phyloP scores from a whole-genome alignment of 208 protist species.

The Leptomonas pyrrhocoris region DNA sequence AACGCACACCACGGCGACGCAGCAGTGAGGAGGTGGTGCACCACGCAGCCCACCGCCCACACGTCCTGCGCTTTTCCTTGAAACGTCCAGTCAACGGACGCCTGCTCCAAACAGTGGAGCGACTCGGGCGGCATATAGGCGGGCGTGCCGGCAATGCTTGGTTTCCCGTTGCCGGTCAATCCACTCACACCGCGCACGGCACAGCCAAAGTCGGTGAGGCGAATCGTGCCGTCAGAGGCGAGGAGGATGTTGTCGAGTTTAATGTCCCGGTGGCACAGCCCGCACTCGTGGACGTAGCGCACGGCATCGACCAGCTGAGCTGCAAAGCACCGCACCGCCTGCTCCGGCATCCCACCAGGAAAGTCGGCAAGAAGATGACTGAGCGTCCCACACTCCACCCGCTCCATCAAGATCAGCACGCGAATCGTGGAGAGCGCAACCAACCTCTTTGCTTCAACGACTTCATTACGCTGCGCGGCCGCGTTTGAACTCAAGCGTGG shows the following conservation, averaged over 20 bases:
- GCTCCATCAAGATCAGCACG: slow-evolving; percentile 48
- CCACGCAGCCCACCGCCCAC: slow-evolving; percentile 96
- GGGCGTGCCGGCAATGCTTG: slow-evolving; percentile 33
- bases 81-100: not conserved
- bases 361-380: slow-evolving; percentile 22
- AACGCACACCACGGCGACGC: slow-evolving; percentile 25
- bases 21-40: slow-evolving; percentile 90
- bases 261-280: slow-evolving; percentile 76
- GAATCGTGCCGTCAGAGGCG: slow-evolving; percentile 42
- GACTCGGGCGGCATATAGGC: slow-evolving; percentile 51
- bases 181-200: slow-evolving; percentile 14
- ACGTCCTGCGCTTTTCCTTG: slow-evolving; percentile 82
- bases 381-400: slow-evolving; percentile 37
- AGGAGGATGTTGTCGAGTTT: slow-evolving; percentile 86
- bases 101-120: slow-evolving; percentile 3
- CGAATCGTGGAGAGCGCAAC: slow-evolving; percentile 7
- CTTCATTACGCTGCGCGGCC: not conserved
- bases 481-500: not conserved
- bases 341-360: slow-evolving; percentile 34
- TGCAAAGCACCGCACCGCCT: slow-evolving; percentile 29
- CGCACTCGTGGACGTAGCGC: slow-evolving; percentile 46
- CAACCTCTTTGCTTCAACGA: not conserved
- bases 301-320: slow-evolving; percentile 41
- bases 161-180: not conserved
- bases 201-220: slow-evolving; percentile 60